These are phyloP conservation scores for Oryza nivara DNA, from an alignment of 176 grass and related monocot genomes.

Conservation along the genomic window DNA sequence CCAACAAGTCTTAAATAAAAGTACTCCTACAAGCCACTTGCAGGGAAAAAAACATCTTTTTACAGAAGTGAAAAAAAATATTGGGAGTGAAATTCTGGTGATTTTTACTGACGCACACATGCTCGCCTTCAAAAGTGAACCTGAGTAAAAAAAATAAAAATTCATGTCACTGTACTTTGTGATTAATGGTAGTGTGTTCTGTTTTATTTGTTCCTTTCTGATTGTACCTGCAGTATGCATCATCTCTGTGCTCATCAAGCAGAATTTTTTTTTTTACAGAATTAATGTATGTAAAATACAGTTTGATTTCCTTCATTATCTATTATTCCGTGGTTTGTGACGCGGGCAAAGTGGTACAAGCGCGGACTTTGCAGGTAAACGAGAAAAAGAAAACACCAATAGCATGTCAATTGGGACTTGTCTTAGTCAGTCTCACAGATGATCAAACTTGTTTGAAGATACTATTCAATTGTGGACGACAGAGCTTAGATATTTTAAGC, in stretches of 20 bases:
- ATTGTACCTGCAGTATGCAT: constrained; percentile 1
- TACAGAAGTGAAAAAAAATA: background rate
- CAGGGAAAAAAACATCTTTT: background rate
- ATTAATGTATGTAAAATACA: background rate
- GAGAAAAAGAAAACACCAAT: background rate
- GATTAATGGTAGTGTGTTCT: background rate
- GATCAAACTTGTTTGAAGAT: background rate
- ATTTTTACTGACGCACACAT: no score
- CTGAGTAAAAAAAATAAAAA: no score
- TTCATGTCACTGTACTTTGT: background rate
- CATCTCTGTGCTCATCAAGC: background rate
- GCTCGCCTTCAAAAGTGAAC: background rate
- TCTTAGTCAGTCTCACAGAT: background rate
- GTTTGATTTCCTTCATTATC: background rate
- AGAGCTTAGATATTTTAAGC: background rate
- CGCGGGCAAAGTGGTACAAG: background rate
- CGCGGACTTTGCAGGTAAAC: background rate
- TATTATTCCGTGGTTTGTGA: background rate
- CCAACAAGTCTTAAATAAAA: background rate
- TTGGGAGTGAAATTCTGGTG: no score
- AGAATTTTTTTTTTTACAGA: background rate
- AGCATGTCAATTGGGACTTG: background rate
- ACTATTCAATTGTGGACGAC: background rate
- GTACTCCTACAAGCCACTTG: no score
- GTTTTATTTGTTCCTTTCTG: background rate